These are phyloP conservation scores for Diutina catenulata DNA, from an alignment of 1,139 yeast genomes.

Conservation along the genomic window DNA sequence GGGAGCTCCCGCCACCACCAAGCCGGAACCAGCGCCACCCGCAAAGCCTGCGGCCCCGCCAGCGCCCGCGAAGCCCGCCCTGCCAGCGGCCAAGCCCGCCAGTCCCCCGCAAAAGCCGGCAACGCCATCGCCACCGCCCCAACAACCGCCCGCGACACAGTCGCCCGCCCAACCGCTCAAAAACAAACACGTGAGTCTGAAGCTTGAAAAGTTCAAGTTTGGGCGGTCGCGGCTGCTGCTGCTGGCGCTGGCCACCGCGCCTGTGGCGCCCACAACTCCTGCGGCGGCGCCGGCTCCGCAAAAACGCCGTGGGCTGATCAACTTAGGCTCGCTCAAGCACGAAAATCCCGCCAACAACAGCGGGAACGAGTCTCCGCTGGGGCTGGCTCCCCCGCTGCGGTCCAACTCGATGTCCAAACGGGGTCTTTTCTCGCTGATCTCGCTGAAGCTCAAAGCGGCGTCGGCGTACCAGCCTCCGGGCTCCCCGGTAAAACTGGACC, in stretches of 20 bases:
- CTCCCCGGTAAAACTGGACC: neutral
- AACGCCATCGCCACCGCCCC: neutral
- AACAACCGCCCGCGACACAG: neutral
- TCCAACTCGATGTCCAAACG: slow-evolving; percentile 8
- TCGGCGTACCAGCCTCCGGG: slow-evolving; percentile 4
- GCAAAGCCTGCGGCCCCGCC: neutral
- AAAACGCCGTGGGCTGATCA: slow-evolving; percentile 10
- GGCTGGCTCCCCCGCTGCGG: slow-evolving; percentile 1
- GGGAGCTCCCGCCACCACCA: slow-evolving; percentile 6
- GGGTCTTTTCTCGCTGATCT: slow-evolving; percentile 38
- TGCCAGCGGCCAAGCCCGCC: neutral
- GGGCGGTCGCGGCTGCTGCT: slow-evolving; percentile 43
- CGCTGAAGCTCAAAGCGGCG: slow-evolving; percentile 37
- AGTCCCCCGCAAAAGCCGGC: neutral
- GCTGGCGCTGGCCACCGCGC: slow-evolving; percentile 77
- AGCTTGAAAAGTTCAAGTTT: slow-evolving; percentile 16
- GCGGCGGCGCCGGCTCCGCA: neutral
- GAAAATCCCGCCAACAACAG: too few species aligned
- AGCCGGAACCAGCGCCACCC: neutral
- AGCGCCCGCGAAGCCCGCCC: neutral
- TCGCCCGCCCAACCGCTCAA: slow-evolving; percentile 5
- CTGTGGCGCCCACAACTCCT: slow-evolving; percentile 15
- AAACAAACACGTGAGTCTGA: slow-evolving; percentile 12
- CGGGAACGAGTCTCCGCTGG: neutral
- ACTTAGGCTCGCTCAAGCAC: neutral